Base-by-base conservation (phyloP, 2,329 filamentous ascomycete species). In the Alternaria dauci region DNA sequence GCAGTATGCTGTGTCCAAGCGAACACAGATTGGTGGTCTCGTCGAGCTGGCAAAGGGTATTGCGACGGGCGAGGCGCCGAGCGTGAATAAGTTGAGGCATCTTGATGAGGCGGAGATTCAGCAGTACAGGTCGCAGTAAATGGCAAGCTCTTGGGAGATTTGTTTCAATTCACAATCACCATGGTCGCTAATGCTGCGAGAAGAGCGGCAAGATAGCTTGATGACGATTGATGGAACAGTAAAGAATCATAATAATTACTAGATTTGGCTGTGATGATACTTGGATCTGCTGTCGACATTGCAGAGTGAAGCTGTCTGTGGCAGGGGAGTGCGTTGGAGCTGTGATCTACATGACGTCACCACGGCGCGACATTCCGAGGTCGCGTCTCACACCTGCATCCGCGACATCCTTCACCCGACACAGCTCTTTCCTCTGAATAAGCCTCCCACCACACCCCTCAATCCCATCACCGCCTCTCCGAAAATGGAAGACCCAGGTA, bases 1-100 rank as follows among this genome's bases (percentile, higher is more conserved):
- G 2, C 92, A 91, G 4, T 95, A 95, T 73, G 86, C 90, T 5
- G 78, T 92, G 39, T 83, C 74, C 56, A 82, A 84, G 60, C 89
- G 87, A 76, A 91, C 87, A 47, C 75, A 89, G 1, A 58, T 95
- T 14, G 85, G 88, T 6, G 84, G 88, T 23, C 85, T 86, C 2
- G 83, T 89, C 9, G 91, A 96, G 76, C 81, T 94, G 36, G 91
- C 91, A 0, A 91, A 93, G 81, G 91, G 92, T 5, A 83, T 89
- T 0, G 81, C 92, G 2, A 92, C 88, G 1, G 92, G 93, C 7
- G 87, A 90, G 75, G 82, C 88, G 1, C 89, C 93, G 1, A 81
- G 82, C 8, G 87, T 94, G 43, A 95, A 94, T 76, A 92, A 89
- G 76, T 76, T 96, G 72, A 85, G 92, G 60, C 90, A 96, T 77